Evolutionary conservation across 177 flowering plant genomes (phyloP).

Genomic region (Tripterygium wilfordii): DNA sequence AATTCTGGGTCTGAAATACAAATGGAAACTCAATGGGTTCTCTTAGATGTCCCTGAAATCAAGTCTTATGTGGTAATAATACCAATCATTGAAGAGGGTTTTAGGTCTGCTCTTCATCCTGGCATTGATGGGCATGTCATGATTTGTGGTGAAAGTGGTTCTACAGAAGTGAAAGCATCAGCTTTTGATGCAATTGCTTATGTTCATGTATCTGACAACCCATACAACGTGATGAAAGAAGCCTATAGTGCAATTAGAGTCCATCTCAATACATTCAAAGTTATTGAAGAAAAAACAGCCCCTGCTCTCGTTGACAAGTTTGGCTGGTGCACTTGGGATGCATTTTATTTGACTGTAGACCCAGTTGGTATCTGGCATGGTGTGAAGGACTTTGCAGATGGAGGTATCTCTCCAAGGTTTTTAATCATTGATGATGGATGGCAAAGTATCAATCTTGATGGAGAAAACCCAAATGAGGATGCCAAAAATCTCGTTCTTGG

Average conservation of each 20-base stretch:
- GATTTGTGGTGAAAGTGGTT: constrained; percentile 72
- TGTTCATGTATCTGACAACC: constrained; percentile 71
- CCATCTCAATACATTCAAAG: constrained; percentile 65
- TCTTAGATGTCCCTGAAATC: constrained; percentile 65
- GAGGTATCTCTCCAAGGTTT: constrained; percentile 64
- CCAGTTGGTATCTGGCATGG: constrained; percentile 75
- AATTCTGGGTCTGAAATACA: constrained; percentile 71
- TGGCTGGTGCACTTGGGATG: constrained; percentile 98
- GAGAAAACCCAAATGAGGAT: constrained; percentile 45
- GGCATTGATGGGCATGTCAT: constrained; percentile 53
- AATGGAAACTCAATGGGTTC: constrained; percentile 80
- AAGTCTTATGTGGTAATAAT: constrained; percentile 55
- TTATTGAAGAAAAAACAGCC: constrained; percentile 59
- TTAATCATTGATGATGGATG: constrained; percentile 86
- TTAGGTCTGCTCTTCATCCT: constrained; percentile 67
- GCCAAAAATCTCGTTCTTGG: constrained; percentile 69
- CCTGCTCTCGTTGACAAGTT: constrained; percentile 59
- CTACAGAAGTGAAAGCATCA: constrained; percentile 34
- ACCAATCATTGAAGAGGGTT: constrained; percentile 51
- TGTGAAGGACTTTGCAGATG: constrained; percentile 49
- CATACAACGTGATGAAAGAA: constrained; percentile 71
- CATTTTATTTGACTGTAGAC: constrained; percentile 69
- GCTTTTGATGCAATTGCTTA: constrained; percentile 55
- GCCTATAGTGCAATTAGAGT: constrained; percentile 61
- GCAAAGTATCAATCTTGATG: constrained; percentile 67